Evolutionary conservation across 805 yeast genomes (phyloP), one percentile per base, ranked within the genome.

Genomic region (Cyberlindnera subsufficiens): DNA sequence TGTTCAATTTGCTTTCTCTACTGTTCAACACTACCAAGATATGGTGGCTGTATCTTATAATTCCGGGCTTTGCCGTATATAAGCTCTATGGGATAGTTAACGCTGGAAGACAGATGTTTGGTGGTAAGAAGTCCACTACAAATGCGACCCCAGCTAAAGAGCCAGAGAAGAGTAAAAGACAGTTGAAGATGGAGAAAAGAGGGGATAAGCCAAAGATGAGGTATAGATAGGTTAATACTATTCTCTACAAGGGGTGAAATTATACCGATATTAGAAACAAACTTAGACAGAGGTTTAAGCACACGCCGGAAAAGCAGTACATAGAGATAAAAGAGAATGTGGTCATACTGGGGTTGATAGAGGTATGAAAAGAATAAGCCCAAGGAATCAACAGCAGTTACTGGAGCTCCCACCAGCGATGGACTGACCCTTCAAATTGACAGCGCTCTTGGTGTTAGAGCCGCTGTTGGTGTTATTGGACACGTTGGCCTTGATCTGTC

Each of bases 401-500:
- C 47, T 35, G 6, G 49, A 45, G 29, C 32, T 37, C 18, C 63
- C 49, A 44, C 64, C 61, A 14, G 68, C 66, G 50, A 77, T 72
- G 42, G 80, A 65, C 50, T 83, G 86, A 49, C 91, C 91, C 79
- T 75, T 49, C 63, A 85, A 71, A 64, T 83, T 84, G 49, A 86
- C 87, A 56, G 77, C 74, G 37, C 81, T 75, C 64, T 81, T 82
- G 51, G 72, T 75, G 54, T 69, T 60, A 37, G 61, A 53, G 42
- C 54, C 58, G 27, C 56, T 46, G 32, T 55, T 65, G 60, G 76
- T 68, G 39, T 60, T 64, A 52, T 72, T 82, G 34, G 91, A 82
- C 87, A 93, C 88, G 62, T 89, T 89, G 52, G 95, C 93, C 74
- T 93, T 93, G 64, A 93, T 93, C 66, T 93, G 97, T 66, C 96